Base-by-base conservation (phyloP, 2,329 filamentous ascomycete species). In the Aureobasidium subglaciale region DNA sequence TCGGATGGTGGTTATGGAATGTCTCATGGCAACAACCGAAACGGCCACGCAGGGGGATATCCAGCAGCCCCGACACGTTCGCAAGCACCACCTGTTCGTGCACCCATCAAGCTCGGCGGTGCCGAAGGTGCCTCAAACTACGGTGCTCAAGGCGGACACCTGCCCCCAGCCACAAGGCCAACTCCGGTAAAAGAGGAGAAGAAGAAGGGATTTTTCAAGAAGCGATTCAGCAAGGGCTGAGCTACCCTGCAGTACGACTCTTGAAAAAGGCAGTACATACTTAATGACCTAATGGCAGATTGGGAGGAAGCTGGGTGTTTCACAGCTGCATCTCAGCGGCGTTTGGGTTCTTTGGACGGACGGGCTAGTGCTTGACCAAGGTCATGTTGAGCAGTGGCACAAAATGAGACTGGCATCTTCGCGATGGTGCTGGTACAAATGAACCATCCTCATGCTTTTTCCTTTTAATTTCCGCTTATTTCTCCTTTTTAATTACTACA, bases 151-250 rank as follows among this genome's bases (percentile, higher is more conserved):
- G 62, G 59, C n/a, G 61, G 59, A 30, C 58, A 59, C 29, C 58
- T 61, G 24, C 58, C 62, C 13, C 20, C 56, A 9, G 37, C 50
- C 7, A 49, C 63, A 66, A 24, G 65, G 62, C 18, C 18, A 60
- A 62, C 40, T 58, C 63, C 25, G 49, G 56, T 18, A 15, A 52
- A 45, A 42, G 62, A 65, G 29, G 86, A 90, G 59, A 96, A 95
- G 78, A 80, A 88, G 61, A 91, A 90, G 79, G 93, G 90, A 68
- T 96, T 91, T 90, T 85, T 97, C 65, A 83, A 87, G 67, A 83
- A 84, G 63, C 80, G 85, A 55, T 93, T 96, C 70, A 93, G 87
- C 77, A 90, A 78, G 71, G 56, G 32, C 6, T 57, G 35, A 54
- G 45, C 5, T 10, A n/a, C 8, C 20, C 27, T n/a, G 5, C 29